These are phyloP conservation scores for Skeletonema grethae DNA, from an alignment of 108 stramenopile genomes.

Conservation along the genomic window DNA sequence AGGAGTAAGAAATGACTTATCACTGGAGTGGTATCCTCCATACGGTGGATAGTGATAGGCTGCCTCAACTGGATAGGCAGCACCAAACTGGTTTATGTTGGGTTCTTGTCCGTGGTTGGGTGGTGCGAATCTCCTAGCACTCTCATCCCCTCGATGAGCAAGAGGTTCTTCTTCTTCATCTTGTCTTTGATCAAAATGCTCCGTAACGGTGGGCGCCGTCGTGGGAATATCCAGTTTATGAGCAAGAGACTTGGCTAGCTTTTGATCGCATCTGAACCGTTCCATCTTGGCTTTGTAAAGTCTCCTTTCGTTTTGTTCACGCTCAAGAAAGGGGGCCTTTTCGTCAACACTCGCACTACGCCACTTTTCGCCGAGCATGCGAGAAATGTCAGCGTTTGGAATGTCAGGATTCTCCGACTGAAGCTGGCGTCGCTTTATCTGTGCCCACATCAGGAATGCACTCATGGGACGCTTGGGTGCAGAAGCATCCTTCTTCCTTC, in stretches of 20 bases:
- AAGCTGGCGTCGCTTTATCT: conserved; percentile 18
- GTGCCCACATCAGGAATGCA: conserved; percentile 46
- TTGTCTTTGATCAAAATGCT: conserved; percentile 22
- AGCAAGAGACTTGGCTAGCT: conserved; percentile 22
- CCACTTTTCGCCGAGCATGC: conserved; percentile 40
- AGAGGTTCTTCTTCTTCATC: conserved; percentile 26
- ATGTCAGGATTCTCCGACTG: conserved; percentile 42
- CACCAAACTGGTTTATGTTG: not conserved
- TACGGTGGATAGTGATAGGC: not conserved
- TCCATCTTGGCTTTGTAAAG: conserved; percentile 45
- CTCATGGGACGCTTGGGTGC: conserved; percentile 48
- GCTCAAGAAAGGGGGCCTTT: conserved; percentile 36
- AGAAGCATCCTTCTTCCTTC: conserved; percentile 45
- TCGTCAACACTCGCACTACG: conserved; percentile 9
- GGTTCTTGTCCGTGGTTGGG: too few relatives aligned
- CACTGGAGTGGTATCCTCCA: not conserved
- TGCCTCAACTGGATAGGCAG: not conserved
- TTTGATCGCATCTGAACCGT: conserved; percentile 35
- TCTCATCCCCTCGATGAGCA: conserved; percentile 8
- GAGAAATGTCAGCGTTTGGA: conserved; percentile 46
- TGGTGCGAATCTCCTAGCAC: conserved; percentile 3
- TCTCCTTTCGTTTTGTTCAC: conserved; percentile 33
- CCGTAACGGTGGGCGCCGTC: not conserved
- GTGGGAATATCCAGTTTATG: not conserved
- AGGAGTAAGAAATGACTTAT: not conserved